Conservation (phyloP, 495 filamentous ascomycete genomes). For the Hyaloscypha bicolor region DNA sequence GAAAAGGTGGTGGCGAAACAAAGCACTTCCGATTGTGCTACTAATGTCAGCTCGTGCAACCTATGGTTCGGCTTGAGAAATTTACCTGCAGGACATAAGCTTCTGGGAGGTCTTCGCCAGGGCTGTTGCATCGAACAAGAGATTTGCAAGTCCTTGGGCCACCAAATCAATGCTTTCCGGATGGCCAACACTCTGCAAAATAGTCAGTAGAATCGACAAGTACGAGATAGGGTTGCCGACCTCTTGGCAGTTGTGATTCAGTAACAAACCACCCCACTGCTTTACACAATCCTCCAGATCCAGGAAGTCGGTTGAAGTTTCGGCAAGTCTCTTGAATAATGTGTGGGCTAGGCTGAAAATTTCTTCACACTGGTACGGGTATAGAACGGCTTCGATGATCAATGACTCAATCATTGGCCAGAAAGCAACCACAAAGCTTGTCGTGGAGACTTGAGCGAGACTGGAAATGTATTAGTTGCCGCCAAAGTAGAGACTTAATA, state of each 20-base stretch:
- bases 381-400: conserved; percentile 39
- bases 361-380: conserved; percentile 45
- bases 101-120: conserved; percentile 47
- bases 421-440: conserved; percentile 45
- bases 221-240: conserved; percentile 6
- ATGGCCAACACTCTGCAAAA: conserved; percentile 47
- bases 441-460: conserved; percentile 31
- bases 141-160: conserved; percentile 49
- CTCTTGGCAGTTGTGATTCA: conserved; percentile 46
- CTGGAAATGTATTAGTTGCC: conserved; percentile 4
- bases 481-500: neutral
- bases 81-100: conserved; percentile 47
- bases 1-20: conserved; percentile 74
- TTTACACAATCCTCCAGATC: conserved; percentile 53
- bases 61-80: conserved; percentile 2
- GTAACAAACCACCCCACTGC: conserved; percentile 56
- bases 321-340: conserved; percentile 58
- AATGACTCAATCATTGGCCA: conserved; percentile 51
- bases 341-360: conserved; percentile 45
- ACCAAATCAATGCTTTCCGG: conserved; percentile 50
- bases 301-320: conserved; percentile 50
- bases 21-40: conserved; percentile 54
- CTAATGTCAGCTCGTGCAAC: conserved; percentile 2
- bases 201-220: neutral
- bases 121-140: conserved; percentile 50